phyloP scores from a whole-genome alignment of 1,284 basidiomycete genomes.

The Rhodotorula sp. region DNA sequence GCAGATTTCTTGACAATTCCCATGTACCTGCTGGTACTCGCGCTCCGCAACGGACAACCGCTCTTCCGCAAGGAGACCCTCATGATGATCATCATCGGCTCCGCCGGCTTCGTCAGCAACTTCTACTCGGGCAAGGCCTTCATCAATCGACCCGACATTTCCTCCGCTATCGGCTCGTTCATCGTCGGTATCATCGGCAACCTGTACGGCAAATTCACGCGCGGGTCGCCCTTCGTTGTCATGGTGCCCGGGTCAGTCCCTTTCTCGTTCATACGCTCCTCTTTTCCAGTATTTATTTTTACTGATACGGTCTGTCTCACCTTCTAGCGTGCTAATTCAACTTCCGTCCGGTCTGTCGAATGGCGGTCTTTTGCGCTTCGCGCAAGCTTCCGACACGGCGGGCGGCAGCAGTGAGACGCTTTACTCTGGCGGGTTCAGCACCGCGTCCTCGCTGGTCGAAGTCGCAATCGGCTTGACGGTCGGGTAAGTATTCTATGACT shows the following conservation, averaged over 20 bases:
- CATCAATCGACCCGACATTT: conserved; percentile 58
- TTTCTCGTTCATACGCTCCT: conserved; percentile 22
- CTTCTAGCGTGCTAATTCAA: conserved; percentile 68
- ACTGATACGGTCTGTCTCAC: conserved; percentile 30
- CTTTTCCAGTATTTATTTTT: not conserved
- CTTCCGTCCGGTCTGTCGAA: conserved; percentile 81
- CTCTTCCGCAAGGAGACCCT: conserved; percentile 66
- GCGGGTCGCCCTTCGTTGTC: conserved; percentile 72
- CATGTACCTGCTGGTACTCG: conserved; percentile 68
- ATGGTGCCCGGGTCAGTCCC: conserved; percentile 56
- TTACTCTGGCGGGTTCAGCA: conserved; percentile 62
- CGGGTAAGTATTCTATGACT: conserved; percentile 54
- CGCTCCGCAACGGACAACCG: conserved; percentile 72
- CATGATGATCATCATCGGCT: conserved; percentile 66
- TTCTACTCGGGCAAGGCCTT: conserved; percentile 69
- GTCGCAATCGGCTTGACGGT: conserved; percentile 62
- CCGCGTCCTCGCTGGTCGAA: conserved; percentile 52
- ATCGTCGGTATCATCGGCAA: conserved; percentile 80
- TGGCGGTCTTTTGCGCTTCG: conserved; percentile 77
- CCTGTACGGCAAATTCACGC: conserved; percentile 74
- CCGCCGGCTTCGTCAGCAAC: conserved; percentile 61
- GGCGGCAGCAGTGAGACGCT: conserved; percentile 47
- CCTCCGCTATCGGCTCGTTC: conserved; percentile 62
- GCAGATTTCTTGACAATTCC: conserved; percentile 77
- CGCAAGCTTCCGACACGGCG: conserved; percentile 51